Evolutionary conservation across 257 asterid species (phyloP).

Genomic region (Solanum microdontum): DNA sequence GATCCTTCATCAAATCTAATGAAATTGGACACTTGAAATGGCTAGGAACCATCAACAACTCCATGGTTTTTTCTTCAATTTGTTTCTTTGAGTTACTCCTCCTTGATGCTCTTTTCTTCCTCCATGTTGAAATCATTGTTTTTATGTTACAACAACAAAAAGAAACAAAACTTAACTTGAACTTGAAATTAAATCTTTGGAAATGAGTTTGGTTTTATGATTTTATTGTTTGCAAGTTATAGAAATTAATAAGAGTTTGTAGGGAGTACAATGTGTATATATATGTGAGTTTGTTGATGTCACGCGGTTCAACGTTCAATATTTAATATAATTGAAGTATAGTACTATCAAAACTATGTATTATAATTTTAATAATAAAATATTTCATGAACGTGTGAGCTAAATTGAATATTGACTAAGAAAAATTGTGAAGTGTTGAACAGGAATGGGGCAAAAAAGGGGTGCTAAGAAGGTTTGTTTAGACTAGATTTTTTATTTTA

Average conservation of each 20-base stretch:
- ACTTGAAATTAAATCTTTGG: neutral
- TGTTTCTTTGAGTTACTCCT: conserved; percentile 5
- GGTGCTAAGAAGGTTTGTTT: neutral
- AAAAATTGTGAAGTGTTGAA: conserved; percentile 8
- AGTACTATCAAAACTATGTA: neutral
- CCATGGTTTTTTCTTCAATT: neutral
- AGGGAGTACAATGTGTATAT: neutral
- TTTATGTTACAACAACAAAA: neutral
- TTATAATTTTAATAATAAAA: neutral
- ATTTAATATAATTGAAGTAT: neutral
- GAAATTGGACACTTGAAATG: conserved; percentile 21
- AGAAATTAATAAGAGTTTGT: neutral
- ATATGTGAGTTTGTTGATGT: neutral
- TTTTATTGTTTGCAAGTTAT: neutral
- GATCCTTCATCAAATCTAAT: conserved; percentile 23
- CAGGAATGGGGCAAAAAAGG: neutral
- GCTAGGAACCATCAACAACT: conserved; percentile 5
- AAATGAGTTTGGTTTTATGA: neutral
- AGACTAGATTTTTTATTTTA: neutral
- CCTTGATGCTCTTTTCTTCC: conserved; percentile 13
- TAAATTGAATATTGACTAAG: conserved; percentile 30
- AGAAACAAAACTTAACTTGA: neutral
- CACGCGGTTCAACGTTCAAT: conserved; percentile 14
- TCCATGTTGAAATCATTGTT: conserved; percentile 17
- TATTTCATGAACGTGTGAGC: neutral